phyloP scores from a whole-genome alignment of 2,329 filamentous ascomycete genomes.

The Arthrobotrys conoides region DNA sequence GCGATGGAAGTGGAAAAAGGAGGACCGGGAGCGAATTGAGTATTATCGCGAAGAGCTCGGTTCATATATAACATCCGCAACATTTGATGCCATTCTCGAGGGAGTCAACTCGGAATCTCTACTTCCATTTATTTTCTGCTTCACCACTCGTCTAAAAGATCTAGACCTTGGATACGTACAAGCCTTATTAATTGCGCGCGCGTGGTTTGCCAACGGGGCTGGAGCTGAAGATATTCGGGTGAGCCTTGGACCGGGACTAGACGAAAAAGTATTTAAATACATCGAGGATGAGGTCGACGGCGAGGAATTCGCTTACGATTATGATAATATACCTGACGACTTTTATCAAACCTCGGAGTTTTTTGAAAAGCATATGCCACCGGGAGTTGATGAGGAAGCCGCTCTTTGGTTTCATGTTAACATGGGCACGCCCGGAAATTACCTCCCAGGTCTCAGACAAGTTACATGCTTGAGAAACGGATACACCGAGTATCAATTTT shows the following conservation, averaged over 20 bases:
- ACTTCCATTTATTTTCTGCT: slow-evolving; percentile 21
- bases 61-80: not conserved
- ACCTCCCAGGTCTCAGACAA: not conserved
- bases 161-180: slow-evolving; percentile 13
- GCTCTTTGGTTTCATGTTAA: slow-evolving; percentile 29
- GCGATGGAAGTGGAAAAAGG: slow-evolving; percentile 24
- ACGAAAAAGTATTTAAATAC: not conserved
- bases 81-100: slow-evolving; percentile 19
- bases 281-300: not conserved
- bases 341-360: not conserved
- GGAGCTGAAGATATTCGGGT: not conserved
- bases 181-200: not conserved
- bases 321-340: not conserved
- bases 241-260: slow-evolving; percentile 1
- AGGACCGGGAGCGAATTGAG: slow-evolving; percentile 10
- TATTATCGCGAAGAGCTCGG: not conserved
- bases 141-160: not conserved
- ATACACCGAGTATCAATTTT: slow-evolving; percentile 1
- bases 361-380: slow-evolving; percentile 8
- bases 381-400: not conserved
- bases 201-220: not conserved
- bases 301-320: not conserved
- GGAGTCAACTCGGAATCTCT: slow-evolving; percentile 42
- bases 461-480: not conserved
- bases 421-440: slow-evolving; percentile 7